These are phyloP conservation scores for Anisogramma anomala DNA, from an alignment of 2,329 filamentous ascomycete species.

Conservation along the genomic window DNA sequence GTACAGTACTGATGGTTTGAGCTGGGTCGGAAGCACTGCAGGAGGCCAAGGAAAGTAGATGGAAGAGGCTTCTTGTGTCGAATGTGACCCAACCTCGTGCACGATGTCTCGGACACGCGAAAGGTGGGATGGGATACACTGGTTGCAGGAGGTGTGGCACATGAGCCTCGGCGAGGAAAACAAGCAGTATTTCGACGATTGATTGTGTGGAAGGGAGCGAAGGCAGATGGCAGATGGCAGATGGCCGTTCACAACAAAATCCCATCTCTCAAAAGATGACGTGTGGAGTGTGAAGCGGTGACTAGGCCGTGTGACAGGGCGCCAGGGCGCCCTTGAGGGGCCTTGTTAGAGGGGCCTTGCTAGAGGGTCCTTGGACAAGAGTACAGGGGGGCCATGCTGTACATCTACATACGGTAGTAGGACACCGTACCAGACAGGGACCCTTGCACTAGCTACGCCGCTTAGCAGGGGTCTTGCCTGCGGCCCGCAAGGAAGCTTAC, in stretches of 20 bases:
- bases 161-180: background rate
- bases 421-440: too few species aligned
- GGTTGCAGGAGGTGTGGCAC: background rate
- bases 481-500: too few species aligned
- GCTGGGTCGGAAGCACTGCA: too few species aligned
- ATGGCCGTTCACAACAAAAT: background rate
- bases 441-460: too few species aligned
- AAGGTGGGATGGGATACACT: background rate
- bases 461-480: too few species aligned
- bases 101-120: too few species aligned
- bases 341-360: background rate
- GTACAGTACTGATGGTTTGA: too few species aligned
- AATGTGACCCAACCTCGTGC: too few species aligned
- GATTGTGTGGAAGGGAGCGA: background rate
- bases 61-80: background rate
- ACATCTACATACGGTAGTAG: too few species aligned
- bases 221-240: background rate
- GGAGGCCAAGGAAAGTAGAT: background rate
- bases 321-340: too few species aligned
- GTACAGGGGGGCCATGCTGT: too few species aligned
- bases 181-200: background rate
- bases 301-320: background rate
- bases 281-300: constrained; percentile 2
- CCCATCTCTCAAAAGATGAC: background rate
- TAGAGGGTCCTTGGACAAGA: background rate